A percentile compares a stretch with the other conserved stretches of the same genome.
These are phyloP conservation scores for Microthlaspi erraticum DNA, from an alignment of 345 rosid species.

Conservation along the genomic window DNA sequence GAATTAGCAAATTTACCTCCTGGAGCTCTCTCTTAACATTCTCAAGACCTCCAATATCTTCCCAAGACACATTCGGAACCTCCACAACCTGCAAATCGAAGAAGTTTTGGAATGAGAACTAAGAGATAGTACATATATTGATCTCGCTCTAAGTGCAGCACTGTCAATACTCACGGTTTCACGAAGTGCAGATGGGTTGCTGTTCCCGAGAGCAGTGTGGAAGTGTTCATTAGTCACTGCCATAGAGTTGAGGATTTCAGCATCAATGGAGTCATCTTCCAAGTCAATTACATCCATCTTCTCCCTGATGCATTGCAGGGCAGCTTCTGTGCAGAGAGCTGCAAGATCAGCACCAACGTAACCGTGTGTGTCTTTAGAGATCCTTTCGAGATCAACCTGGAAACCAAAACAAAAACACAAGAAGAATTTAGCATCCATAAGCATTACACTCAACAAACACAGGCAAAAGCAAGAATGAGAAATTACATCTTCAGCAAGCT, in stretches of 20 bases:
- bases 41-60: constrained; percentile 96
- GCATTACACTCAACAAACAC: constrained; percentile 4
- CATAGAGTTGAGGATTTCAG: constrained; percentile 96
- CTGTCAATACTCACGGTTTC: constrained; percentile 69
- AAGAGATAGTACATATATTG: neutral
- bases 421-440: constrained; percentile 16
- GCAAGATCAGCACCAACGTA: constrained; percentile 99
- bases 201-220: constrained; percentile 86
- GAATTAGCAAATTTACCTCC: constrained; percentile 57
- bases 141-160: neutral
- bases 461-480: constrained; percentile 9
- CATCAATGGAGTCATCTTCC: constrained; percentile 97
- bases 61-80: constrained; percentile 92
- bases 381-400: constrained; percentile 94
- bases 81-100: constrained; percentile 74
- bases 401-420: constrained; percentile 17
- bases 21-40: constrained; percentile 96
- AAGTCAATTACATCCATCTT: constrained; percentile 98
- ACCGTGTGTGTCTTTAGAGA: constrained; percentile 94
- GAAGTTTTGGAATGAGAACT: neutral
- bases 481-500: constrained; percentile 84
- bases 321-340: constrained; percentile 97
- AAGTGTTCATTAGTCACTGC: constrained; percentile 95
- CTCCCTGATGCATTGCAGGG: constrained; percentile 97
- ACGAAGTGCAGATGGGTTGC: constrained; percentile 90